Evolutionary conservation across 306 rosid genomes (phyloP), one percentile per base, ranked within the genome.

Genomic region (Parietaria judaica): DNA sequence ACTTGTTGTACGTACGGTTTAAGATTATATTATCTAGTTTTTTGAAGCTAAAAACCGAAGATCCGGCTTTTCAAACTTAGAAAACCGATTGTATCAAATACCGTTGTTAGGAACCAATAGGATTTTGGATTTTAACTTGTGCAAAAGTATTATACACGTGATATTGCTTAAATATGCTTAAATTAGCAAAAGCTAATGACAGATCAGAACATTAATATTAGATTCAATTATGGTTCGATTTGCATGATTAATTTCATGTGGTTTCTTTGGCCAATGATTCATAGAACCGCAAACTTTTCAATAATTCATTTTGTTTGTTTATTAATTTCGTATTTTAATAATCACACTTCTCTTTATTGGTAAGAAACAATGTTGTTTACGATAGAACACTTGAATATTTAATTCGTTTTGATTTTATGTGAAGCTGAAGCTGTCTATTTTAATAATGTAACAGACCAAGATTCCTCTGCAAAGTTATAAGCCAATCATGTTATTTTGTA

Each of bases 151-250:
- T 56, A 14, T 51, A 45, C n/a, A 36, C 45, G 59, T 35, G 5
- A 36, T 47, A 57, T 67, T 36, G 48, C 47, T 58, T 14, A 43
- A 17, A 0, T 7, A 41, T 41, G 9, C 11, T 14, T 0, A 23
- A 23, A 23, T 23, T 23, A 23, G 31, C 2, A 23, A 23, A 23
- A 48, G 34, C 50, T 12, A 36, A 14, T 16, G 63, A 55, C 17
- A 36, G 58, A 55, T 8, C 3, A 34, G 73, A 34, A 39, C 43
- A 54, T 46, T 7, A 36, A 6, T 46, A 13, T 15, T 14, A 39
- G 6, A 17, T 39, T 44, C 17, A 58, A 58, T 71, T 61, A 71
- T 65, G 60, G 35, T 65, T 50, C 54, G 8, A 14, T 1, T 46
- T 31, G 5, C 8, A 13, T 14, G 9, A 23, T 31, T 23, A 43